phyloP scores from a whole-genome alignment of 2,329 filamentous ascomycete species.

The Aspergillus flavus region DNA sequence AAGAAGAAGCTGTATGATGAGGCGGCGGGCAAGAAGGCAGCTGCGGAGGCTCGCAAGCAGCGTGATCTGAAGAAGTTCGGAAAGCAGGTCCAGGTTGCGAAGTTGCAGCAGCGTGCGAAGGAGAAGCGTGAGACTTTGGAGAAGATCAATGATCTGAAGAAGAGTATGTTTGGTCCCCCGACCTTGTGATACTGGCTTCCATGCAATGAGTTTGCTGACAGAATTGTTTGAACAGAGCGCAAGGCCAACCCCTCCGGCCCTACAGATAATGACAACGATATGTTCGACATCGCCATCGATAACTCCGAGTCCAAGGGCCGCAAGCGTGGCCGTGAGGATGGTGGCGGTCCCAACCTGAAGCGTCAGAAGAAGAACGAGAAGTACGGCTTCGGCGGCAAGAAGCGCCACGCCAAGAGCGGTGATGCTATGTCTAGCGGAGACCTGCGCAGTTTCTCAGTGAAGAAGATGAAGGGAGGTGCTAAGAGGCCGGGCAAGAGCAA shows the following conservation, averaged over 20 bases:
- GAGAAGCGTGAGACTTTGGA: constrained; percentile 90
- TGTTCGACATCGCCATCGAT: constrained; percentile 90
- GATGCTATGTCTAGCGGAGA: constrained; percentile 83
- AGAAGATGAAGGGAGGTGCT: constrained; percentile 73
- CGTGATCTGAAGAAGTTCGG: constrained; percentile 98
- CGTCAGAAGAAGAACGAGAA: constrained; percentile 93
- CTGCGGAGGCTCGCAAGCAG: constrained; percentile 86
- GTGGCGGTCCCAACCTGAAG: constrained; percentile 59
- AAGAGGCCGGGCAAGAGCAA: constrained; percentile 56
- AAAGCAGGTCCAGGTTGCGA: constrained; percentile 95
- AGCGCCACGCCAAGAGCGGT: constrained; percentile 85
- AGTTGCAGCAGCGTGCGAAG: constrained; percentile 91
- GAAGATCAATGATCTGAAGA: constrained; percentile 92
- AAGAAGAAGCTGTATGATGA: constrained; percentile 92
- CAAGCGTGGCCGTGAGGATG: constrained; percentile 45
- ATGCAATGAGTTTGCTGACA: constrained; percentile 25
- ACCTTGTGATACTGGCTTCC: neutral
- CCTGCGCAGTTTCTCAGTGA: constrained; percentile 75
- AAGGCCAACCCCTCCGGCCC: constrained; percentile 66
- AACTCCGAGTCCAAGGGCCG: constrained; percentile 59
- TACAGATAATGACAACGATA: constrained; percentile 71
- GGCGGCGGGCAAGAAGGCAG: constrained; percentile 87
- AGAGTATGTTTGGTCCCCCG: constrained; percentile 67
- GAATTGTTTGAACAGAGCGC: constrained; percentile 65
- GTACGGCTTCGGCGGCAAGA: constrained; percentile 96